These are phyloP conservation scores for Pisolithus microcarpus DNA, from an alignment of 768 basidiomycete species.

Conservation along the genomic window DNA sequence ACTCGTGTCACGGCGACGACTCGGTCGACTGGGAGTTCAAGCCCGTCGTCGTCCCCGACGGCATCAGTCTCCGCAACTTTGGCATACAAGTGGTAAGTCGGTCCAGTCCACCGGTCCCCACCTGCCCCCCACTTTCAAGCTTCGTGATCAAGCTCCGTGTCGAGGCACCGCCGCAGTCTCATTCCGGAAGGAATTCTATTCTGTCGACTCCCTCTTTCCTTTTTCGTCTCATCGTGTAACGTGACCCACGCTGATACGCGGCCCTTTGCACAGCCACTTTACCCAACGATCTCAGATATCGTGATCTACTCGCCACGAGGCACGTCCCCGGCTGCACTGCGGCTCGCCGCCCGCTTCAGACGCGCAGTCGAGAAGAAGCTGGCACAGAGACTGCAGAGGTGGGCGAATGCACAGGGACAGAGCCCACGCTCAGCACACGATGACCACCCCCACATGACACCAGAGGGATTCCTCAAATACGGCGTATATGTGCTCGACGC, in stretches of 20 bases:
- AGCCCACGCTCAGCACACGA: conserved; percentile 10
- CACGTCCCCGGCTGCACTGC: conserved; percentile 41
- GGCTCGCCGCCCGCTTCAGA: conserved; percentile 60
- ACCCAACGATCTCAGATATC: conserved; percentile 83
- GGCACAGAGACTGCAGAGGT: conserved; percentile 35
- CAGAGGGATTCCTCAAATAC: conserved; percentile 24
- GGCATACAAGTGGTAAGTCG: conserved; percentile 78
- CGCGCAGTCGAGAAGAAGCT: conserved; percentile 55
- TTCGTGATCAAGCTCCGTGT: neutral
- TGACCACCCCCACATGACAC: conserved; percentile 17
- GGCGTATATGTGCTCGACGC: conserved; percentile 27
- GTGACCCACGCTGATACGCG: neutral
- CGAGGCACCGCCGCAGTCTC: neutral
- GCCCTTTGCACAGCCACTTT: conserved; percentile 53
- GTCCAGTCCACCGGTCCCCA: neutral
- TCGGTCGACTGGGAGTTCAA: conserved; percentile 53
- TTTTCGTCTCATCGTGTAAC: neutral
- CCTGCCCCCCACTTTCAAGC: neutral
- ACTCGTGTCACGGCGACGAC: conserved; percentile 9
- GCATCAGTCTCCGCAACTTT: conserved; percentile 81
- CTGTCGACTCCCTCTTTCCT: neutral
- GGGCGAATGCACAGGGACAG: conserved; percentile 11
- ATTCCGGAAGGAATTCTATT: neutral
- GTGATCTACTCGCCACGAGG: conserved; percentile 80
- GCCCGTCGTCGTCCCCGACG: conserved; percentile 67